Percentiles rank a stretch among this genome's conserved stretches.
These are phyloP conservation scores for Streptanthus diversifolius DNA, from an alignment of 345 rosid genomes.

Conservation along the genomic window DNA sequence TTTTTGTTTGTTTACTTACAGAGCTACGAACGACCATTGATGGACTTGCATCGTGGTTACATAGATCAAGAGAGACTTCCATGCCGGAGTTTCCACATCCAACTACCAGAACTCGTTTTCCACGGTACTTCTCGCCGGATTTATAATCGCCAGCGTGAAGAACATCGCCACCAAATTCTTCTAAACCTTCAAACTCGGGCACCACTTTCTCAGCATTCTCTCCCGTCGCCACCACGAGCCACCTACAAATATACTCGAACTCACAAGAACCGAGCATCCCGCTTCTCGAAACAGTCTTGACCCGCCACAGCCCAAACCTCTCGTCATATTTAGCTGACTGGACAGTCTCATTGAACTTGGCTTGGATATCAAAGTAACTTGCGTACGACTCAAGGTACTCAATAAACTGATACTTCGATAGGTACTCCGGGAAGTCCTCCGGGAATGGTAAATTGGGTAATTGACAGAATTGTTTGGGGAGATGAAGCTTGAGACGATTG, in stretches of 20 bases:
- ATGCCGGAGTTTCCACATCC: conserved; percentile 93
- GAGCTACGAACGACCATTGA: conserved; percentile 77
- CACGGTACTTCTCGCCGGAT: conserved; percentile 54
- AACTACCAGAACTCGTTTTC: conserved; percentile 62
- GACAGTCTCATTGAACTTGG: conserved; percentile 63
- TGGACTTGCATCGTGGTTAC: conserved; percentile 55
- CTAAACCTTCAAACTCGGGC: conserved; percentile 65
- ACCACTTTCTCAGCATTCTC: conserved; percentile 75
- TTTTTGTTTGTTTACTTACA: conserved; percentile 50
- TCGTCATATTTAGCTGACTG: conserved; percentile 64
- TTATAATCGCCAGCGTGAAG: conserved; percentile 68
- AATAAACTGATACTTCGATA: conserved; percentile 65
- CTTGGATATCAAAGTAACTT: conserved; percentile 50
- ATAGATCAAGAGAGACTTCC: conserved; percentile 80
- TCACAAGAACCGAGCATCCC: conserved; percentile 25
- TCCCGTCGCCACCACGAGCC: conserved; percentile 86
- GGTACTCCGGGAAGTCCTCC: conserved; percentile 60
- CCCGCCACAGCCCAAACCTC: conserved; percentile 62
- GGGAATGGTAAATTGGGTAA: conserved; percentile 63
- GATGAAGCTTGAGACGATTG: conserved; percentile 80
- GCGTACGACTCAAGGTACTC: conserved; percentile 67
- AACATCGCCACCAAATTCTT: conserved; percentile 51
- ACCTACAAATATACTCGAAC: conserved; percentile 67
- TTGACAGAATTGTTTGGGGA: conserved; percentile 76
- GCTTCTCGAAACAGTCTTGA: conserved; percentile 42